Evolutionary conservation across 23 red algal species (phyloP), one percentile per base, ranked within the genome.

Genomic region (Agarophyton chilense): DNA sequence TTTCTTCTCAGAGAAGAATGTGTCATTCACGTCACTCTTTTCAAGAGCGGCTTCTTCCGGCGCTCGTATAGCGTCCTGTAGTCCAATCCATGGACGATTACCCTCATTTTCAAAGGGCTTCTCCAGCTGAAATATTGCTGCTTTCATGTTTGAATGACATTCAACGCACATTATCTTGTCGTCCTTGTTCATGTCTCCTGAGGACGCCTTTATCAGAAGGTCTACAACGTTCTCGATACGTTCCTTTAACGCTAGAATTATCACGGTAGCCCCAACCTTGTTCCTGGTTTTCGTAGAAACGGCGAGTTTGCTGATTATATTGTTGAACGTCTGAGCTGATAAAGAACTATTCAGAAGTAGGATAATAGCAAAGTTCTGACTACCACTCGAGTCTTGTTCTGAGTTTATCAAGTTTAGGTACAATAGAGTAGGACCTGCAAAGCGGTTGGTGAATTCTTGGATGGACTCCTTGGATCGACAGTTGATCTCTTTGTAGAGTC

Each of bases 351-450:
- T n/a, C 21, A 57, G 4, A 5, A 72, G 42, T 24, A 86, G 42
- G 6, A 86, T 38, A 31, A 72, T 70, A 2, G 25, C 60, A 29
- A 86, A 39, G 81, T 71, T 72, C 64, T 86, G 62, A 35, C 81
- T 70, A 8, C 72, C 81, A 71, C 10, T 24, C 9, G 34, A 55
- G 49, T 70, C 58, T 62, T 64, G 78, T 12, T 82, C 55, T 4
- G 19, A 57, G 2, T 82, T 82, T 12, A 10, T 36, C n/a, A 86
- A 36, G 61, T 86, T 86, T 2, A 86, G 61, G 28, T 86, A 86
- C 54, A 61, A 66, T 16, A 62, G 58, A 4, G 63, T 41, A 3
- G 61, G 81, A 42, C 60, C 45, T 12, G 38, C 32, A 52, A 86
- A 86, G 40, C 64, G 33, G 52, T 67, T 33, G 8, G 72, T 51